A percentile compares a stretch with the other conserved stretches of the same genome.
phyloP scores from a whole-genome alignment of 495 filamentous ascomycete species.

The Talaromyces adpressus region DNA sequence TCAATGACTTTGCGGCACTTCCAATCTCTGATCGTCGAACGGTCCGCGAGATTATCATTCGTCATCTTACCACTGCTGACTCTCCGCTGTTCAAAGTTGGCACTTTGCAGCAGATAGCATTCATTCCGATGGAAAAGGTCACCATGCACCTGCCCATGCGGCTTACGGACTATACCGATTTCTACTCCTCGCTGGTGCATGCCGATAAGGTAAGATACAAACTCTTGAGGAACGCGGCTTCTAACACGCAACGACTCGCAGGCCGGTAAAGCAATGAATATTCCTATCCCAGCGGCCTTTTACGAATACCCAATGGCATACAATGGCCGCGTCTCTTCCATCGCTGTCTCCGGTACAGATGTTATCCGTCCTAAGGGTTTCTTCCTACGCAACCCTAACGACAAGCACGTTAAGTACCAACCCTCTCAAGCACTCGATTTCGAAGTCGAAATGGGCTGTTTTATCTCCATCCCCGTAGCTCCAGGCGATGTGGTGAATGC shows the following conservation, averaged over 20 bases:
- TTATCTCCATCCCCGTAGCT: slow-evolving; percentile 46
- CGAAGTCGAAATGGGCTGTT: slow-evolving; percentile 76
- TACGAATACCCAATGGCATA: slow-evolving; percentile 3
- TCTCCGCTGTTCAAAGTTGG: slow-evolving; percentile 49
- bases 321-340: slow-evolving; percentile 57
- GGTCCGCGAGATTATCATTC: slow-evolving; percentile 45
- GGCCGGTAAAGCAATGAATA: slow-evolving; percentile 2
- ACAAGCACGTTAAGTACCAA: slow-evolving; percentile 30
- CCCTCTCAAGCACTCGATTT: slow-evolving; percentile 62
- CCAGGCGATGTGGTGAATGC: slow-evolving; percentile 16
- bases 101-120: slow-evolving; percentile 43
- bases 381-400: slow-evolving; percentile 37
- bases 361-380: slow-evolving; percentile 70
- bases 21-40: slow-evolving; percentile 48
- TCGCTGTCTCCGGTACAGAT: slow-evolving; percentile 64
- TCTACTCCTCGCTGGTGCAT: slow-evolving; percentile 42
- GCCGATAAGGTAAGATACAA: background rate
- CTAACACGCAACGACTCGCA: background rate
- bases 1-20: slow-evolving; percentile 72
- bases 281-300: background rate
- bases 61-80: slow-evolving; percentile 21
- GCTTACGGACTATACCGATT: slow-evolving; percentile 82
- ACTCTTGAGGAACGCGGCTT: background rate
- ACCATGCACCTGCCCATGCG: slow-evolving; percentile 68
- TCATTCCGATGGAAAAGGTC: slow-evolving; percentile 26